These are phyloP conservation scores for Mycogone perniciosa DNA, from an alignment of 2,329 filamentous ascomycete genomes.

Conservation along the genomic window DNA sequence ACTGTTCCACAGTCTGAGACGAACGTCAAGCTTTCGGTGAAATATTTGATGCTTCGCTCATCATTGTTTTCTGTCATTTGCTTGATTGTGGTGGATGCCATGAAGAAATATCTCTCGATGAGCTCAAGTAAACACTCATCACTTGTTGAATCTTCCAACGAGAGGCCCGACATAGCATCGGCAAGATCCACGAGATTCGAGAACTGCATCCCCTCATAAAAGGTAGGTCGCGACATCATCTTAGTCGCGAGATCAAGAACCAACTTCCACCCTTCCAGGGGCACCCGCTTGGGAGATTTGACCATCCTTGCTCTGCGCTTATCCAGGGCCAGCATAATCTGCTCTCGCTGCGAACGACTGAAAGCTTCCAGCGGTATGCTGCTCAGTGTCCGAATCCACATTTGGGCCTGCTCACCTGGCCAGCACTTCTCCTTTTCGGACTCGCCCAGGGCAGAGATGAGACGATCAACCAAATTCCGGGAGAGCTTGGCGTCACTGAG, in stretches of 20 bases:
- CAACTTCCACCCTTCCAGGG: constrained; percentile 28
- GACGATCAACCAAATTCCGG: constrained; percentile 26
- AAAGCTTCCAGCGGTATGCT: constrained; percentile 33
- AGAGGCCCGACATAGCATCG: constrained; percentile 25
- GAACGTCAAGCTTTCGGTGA: constrained; percentile 25
- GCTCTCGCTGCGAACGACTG: constrained; percentile 38
- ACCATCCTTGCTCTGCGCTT: constrained; percentile 20
- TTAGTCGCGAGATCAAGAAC: constrained; percentile 42
- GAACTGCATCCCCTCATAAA: constrained; percentile 42
- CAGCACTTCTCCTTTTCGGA: constrained; percentile 26
- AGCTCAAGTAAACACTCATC: constrained; percentile 26
- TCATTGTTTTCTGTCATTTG: constrained; percentile 41
- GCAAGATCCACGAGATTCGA: constrained; percentile 29
- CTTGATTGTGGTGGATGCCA: constrained; percentile 29
- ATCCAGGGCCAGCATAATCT: constrained; percentile 32
- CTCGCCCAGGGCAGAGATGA: constrained; percentile 24
- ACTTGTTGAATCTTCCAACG: constrained; percentile 18
- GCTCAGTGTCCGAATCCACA: constrained; percentile 29
- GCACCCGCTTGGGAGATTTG: constrained; percentile 21
- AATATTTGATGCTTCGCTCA: constrained; percentile 36
- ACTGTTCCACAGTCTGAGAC: constrained; percentile 19
- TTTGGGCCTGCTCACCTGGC: constrained; percentile 24
- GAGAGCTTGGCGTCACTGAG: constrained; percentile 29
- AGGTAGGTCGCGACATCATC: constrained; percentile 45
- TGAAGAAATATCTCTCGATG: constrained; percentile 25